These are phyloP conservation scores for Wickerhamomyces pijperi DNA, from an alignment of 805 yeast species.

Conservation along the genomic window DNA sequence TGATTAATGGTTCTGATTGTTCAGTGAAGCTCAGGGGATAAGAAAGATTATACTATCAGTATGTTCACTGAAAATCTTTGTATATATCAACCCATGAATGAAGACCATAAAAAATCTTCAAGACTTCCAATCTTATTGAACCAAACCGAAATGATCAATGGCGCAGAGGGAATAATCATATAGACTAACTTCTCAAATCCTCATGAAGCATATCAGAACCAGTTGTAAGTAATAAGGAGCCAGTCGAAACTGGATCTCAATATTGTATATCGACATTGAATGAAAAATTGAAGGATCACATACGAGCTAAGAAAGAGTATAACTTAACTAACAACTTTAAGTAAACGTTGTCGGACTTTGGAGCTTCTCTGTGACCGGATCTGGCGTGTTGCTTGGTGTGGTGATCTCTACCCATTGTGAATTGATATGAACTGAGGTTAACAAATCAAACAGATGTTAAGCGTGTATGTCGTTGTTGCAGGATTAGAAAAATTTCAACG, in stretches of 20 bases:
- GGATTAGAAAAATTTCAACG: conserved; percentile 6
- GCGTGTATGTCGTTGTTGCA: neutral
- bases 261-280: neutral
- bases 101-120: neutral
- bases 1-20: neutral
- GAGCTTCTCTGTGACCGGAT: conserved; percentile 96
- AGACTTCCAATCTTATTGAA: neutral
- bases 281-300: conserved; percentile 29
- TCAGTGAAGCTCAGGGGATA: conserved; percentile 1
- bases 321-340: conserved; percentile 94
- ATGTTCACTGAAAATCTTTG: conserved; percentile 14
- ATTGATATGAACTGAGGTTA: conserved; percentile 4
- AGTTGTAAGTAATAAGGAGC: neutral
- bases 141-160: neutral
- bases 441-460: neutral
- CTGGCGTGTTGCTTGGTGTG: conserved; percentile 92
- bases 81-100: neutral
- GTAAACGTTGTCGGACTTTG: conserved; percentile 99
- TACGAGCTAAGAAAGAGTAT: conserved; percentile 99
- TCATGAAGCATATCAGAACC: neutral
- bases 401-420: conserved; percentile 93
- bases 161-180: too few species aligned
- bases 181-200: neutral
- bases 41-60: conserved; percentile 9
- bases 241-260: neutral